Conservation (phyloP, 208 protist species). For the Phytomonas sp. region DNA sequence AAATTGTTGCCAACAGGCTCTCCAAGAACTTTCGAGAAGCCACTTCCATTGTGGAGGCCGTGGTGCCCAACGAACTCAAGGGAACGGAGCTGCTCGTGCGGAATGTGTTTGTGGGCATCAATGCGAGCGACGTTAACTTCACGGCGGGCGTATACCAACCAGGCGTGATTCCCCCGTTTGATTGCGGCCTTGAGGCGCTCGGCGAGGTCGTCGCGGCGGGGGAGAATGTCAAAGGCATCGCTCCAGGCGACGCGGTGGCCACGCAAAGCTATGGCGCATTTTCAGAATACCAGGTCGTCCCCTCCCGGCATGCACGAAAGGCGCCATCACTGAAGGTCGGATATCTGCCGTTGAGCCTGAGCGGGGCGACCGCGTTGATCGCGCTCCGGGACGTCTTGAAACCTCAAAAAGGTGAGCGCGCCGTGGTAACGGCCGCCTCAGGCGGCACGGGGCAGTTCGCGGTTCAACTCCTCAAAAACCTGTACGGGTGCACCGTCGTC, state of each 20-base stretch:
- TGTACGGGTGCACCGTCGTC: slow-evolving; percentile 77
- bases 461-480: slow-evolving; percentile 78
- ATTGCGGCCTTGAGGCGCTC: slow-evolving; percentile 80
- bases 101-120: slow-evolving; percentile 78
- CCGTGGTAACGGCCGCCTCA: slow-evolving; percentile 81
- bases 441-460: slow-evolving; percentile 89
- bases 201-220: slow-evolving; percentile 66
- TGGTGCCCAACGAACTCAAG: slow-evolving; percentile 31
- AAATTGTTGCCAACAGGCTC: slow-evolving; percentile 53
- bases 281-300: slow-evolving; percentile 62
- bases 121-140: slow-evolving; percentile 89
- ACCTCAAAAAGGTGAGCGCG: slow-evolving; percentile 59
- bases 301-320: slow-evolving; percentile 34
- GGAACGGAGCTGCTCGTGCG: slow-evolving; percentile 65
- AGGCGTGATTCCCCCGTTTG: slow-evolving; percentile 65
- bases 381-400: slow-evolving; percentile 63
- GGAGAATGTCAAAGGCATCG: slow-evolving; percentile 28
- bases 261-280: slow-evolving; percentile 77
- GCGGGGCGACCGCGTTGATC: slow-evolving; percentile 82
- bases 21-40: slow-evolving; percentile 66
- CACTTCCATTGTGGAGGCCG: slow-evolving; percentile 27
- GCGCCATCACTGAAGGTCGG: slow-evolving; percentile 35
- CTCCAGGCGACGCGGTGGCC: slow-evolving; percentile 46
- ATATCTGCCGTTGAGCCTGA: slow-evolving; percentile 74
- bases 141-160: slow-evolving; percentile 75